These are phyloP conservation scores for Chrysoporthe cubensis DNA, from an alignment of 2,329 filamentous ascomycete species.

Conservation along the genomic window DNA sequence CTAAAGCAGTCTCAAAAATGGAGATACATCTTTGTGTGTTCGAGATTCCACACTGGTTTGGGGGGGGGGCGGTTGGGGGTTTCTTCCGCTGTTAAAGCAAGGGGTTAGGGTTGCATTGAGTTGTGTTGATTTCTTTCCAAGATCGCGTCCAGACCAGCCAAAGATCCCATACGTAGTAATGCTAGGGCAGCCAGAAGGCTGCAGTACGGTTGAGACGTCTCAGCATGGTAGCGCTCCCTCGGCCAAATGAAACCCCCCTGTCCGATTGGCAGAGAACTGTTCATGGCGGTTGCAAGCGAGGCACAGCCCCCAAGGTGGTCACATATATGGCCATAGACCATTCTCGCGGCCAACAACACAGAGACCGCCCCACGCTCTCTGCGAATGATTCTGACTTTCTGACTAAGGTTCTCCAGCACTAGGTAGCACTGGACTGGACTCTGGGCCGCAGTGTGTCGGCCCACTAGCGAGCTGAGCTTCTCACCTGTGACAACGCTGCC, in stretches of 20 bases:
- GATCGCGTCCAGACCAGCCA: conserved; percentile 1
- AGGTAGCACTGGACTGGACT: neutral
- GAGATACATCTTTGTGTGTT: neutral
- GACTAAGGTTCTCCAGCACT: neutral
- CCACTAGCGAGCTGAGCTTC: conserved; percentile 14
- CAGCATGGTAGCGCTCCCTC: conserved; percentile 8
- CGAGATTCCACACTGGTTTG: neutral
- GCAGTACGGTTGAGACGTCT: conserved; percentile 20
- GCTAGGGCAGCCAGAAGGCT: conserved; percentile 1
- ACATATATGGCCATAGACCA: conserved; percentile 10
- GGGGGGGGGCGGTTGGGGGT: neutral
- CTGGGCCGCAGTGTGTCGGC: conserved; percentile 5
- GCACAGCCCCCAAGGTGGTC: conserved; percentile 17
- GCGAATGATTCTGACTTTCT: conserved; percentile 7
- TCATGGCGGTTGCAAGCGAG: neutral
- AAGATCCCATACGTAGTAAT: neutral
- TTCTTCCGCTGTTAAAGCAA: neutral
- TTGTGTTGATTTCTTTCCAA: neutral
- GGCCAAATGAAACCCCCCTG: neutral
- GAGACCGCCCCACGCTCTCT: conserved; percentile 6
- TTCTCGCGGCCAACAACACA: conserved; percentile 19
- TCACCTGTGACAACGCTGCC: conserved; percentile 8
- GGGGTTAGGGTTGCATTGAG: neutral
- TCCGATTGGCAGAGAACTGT: conserved; percentile 12
- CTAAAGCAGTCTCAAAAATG: too few relatives aligned